Conservation (phyloP, 805 yeast species). For the Maudiozyma serrabonitensis region DNA sequence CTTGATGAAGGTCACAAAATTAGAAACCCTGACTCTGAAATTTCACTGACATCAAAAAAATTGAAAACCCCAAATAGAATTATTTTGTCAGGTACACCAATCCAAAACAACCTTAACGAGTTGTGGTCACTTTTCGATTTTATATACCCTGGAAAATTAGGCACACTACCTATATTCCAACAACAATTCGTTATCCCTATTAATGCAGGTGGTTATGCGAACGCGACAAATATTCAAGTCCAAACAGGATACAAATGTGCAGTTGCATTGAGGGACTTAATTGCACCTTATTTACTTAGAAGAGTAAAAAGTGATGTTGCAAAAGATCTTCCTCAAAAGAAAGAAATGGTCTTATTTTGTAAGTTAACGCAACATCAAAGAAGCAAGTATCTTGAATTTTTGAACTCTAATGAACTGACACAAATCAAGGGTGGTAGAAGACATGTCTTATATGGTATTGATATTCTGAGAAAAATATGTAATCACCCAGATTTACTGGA, state of each 20-base stretch:
- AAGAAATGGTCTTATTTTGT: slow-evolving; percentile 90
- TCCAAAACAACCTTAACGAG: slow-evolving; percentile 86
- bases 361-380: slow-evolving; percentile 70
- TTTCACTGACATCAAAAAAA: slow-evolving; percentile 77
- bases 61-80: slow-evolving; percentile 76
- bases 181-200: slow-evolving; percentile 88
- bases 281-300: slow-evolving; percentile 80
- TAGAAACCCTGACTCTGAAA: slow-evolving; percentile 85
- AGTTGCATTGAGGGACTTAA: slow-evolving; percentile 74
- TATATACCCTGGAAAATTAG: slow-evolving; percentile 87
- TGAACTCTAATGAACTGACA: slow-evolving; percentile 64
- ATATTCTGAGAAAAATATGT: slow-evolving; percentile 81
- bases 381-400: slow-evolving; percentile 60
- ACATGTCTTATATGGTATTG: slow-evolving; percentile 83
- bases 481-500: slow-evolving; percentile 87
- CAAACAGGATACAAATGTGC: slow-evolving; percentile 97
- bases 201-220: slow-evolving; percentile 96
- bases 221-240: slow-evolving; percentile 90
- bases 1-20: slow-evolving; percentile 96
- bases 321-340: slow-evolving; percentile 83
- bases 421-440: slow-evolving; percentile 67
- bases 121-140: slow-evolving; percentile 94
- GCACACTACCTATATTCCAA: slow-evolving; percentile 91
- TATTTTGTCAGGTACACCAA: slow-evolving; percentile 91
- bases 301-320: slow-evolving; percentile 93